phyloP scores from a whole-genome alignment of 106 monocot species.

The Platanthera guangdongensis region DNA sequence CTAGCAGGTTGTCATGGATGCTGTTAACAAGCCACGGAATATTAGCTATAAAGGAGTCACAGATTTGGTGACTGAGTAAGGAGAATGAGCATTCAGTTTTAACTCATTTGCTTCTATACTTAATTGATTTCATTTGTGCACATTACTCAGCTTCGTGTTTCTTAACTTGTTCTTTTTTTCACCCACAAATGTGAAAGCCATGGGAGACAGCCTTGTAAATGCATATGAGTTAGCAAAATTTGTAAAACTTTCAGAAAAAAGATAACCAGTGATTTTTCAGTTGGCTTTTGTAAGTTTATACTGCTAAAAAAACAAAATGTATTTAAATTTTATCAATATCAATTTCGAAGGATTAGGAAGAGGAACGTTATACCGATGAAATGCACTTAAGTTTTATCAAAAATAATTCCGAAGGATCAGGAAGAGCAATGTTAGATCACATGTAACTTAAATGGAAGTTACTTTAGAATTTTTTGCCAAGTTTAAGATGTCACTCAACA shows the following conservation, averaged over 20 bases:
- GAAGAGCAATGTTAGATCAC: too few species aligned
- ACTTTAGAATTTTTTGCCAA: too few species aligned
- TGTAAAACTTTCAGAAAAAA: neutral
- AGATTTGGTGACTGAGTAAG: slow-evolving; percentile 98
- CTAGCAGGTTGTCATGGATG: slow-evolving; percentile 94
- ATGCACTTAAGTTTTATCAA: too few species aligned
- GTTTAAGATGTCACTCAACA: too few species aligned
- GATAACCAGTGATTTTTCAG: neutral
- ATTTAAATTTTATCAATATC: too few species aligned
- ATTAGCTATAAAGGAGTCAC: slow-evolving; percentile 82
- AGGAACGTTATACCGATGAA: too few species aligned
- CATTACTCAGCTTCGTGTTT: neutral
- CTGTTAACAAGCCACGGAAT: slow-evolving; percentile 87
- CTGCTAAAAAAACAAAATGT: too few species aligned
- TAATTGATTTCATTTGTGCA: neutral
- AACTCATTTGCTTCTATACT: neutral
- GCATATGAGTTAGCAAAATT: neutral
- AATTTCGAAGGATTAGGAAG: too few species aligned
- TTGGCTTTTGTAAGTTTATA: neutral
- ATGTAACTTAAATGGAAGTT: too few species aligned
- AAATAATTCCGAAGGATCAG: too few species aligned
- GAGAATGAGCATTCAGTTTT: neutral
- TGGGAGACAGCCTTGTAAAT: neutral
- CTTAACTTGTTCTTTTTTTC: neutral
- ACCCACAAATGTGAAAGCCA: neutral